Base-by-base conservation (phyloP, 1,284 basidiomycete species). In the Erythrobasidium hasegawianum region DNA sequence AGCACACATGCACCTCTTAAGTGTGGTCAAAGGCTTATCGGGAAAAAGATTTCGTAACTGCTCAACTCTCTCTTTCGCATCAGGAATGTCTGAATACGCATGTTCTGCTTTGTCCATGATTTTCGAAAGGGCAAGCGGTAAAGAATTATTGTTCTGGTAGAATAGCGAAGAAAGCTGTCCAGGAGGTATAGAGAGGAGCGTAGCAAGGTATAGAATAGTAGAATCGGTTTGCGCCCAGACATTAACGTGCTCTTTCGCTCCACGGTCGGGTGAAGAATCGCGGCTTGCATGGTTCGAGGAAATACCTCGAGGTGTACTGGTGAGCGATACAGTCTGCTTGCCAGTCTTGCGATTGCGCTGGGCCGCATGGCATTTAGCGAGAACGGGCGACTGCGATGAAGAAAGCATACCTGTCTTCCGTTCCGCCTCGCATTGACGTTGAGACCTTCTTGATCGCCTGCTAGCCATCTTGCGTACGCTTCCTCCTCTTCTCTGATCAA, bases 121-220 rank as follows among this genome's bases (percentile, higher is more conserved):
- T 27, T 65, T 65, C 18, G 55, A 58, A 11, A 65, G 40, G 20
- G 62, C 62, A 10, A 65, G 43, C 13, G 62, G 62, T 26, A 65
- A 45, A 20, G 62, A 65, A 26, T 65, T 65, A 29, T 65, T 58
- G 38, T 65, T 65, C 24, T 55, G 57, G 33, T 65, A 65, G 47
- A 65, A 65, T 7, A 65, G 56, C n/a, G 62, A 65, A 5, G 62
- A 65, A 24, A 65, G 55, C 11, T 33, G 45, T 14, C 62, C 62
- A 14, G 62, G 47, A 2, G 62, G 62, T 22, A 65, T 49, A n/a
- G 62, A 65, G n/a, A 65, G 29, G 8, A 65, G 33, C 18, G 55
- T 55, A 9, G 62, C 53, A 1, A 65, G 62, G 29, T 65, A 65
- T 16, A 65, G 47, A 20, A 65, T 43, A n/a, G 43, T 65, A 52